Conservation (phyloP, 371 early-diverging fungal genomes). For the Amoeboaphelidium occidentale region DNA sequence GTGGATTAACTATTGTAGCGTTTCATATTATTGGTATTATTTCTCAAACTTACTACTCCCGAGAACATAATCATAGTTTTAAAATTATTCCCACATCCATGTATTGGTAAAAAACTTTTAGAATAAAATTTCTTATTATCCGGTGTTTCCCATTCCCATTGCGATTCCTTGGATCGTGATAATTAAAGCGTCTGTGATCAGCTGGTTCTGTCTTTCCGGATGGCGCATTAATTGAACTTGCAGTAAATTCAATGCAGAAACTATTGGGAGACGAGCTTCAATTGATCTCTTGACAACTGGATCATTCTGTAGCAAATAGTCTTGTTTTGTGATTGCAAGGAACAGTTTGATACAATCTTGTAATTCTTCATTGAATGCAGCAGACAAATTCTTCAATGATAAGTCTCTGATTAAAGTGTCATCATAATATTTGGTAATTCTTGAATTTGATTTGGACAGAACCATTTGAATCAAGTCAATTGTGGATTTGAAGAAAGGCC, state of each 20-base stretch:
- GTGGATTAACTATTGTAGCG: too few species aligned
- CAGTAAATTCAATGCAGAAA: conserved; percentile 6
- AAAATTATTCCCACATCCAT: too few species aligned
- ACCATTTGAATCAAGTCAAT: conserved; percentile 11
- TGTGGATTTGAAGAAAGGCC: conserved; percentile 11
- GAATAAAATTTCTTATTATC: too few species aligned
- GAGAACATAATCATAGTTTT: too few species aligned
- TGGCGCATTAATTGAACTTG: conserved; percentile 6
- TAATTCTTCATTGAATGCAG: conserved; percentile 2
- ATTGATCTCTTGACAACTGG: conserved; percentile 9
- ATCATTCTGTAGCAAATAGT: conserved; percentile 6
- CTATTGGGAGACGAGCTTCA: conserved; percentile 8
- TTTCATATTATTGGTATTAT: too few species aligned
- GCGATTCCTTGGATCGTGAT: conserved; percentile 12
- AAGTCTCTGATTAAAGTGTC: conserved; percentile 1
- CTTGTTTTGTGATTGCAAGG: conserved; percentile 1
- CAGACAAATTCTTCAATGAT: conserved; percentile 2
- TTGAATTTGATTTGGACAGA: conserved; percentile 7
- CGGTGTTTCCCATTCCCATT: conserved; percentile 9
- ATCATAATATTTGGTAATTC: conserved; percentile 8
- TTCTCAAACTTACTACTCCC: too few species aligned
- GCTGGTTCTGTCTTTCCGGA: background rate
- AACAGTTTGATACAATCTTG: conserved; percentile 3
- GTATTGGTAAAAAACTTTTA: too few species aligned
- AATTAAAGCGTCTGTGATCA: conserved; percentile 4